Evolutionary conservation across 2,329 filamentous ascomycete genomes (phyloP).

Genomic region (Fonsecaea monophora): DNA sequence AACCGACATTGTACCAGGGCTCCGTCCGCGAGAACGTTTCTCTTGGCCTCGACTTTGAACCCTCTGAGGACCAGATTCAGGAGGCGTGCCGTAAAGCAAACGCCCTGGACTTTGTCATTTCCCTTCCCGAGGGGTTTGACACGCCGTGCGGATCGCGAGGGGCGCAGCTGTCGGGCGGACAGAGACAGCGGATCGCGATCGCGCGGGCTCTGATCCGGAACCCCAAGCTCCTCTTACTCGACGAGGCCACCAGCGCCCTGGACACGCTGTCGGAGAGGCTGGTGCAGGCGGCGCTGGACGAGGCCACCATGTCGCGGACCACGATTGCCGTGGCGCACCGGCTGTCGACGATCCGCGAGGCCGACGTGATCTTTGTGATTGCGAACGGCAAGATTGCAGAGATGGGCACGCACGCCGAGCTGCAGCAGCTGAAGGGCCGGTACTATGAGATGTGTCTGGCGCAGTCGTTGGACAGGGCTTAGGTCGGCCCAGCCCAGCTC

Average conservation of each 20-base stretch:
- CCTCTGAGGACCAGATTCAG: slow-evolving; percentile 44
- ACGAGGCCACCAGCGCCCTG: slow-evolving; percentile 53
- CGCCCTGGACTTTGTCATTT: slow-evolving; percentile 48
- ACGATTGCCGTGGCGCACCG: slow-evolving; percentile 49
- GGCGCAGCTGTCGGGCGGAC: slow-evolving; percentile 49
- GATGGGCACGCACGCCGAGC: slow-evolving; percentile 50
- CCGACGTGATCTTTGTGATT: slow-evolving; percentile 51
- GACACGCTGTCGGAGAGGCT: slow-evolving; percentile 49
- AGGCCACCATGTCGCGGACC: slow-evolving; percentile 43
- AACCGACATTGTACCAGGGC: slow-evolving; percentile 74
- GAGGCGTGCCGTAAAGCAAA: slow-evolving; percentile 48
- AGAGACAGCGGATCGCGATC: slow-evolving; percentile 53
- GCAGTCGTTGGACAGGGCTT: slow-evolving; percentile 39
- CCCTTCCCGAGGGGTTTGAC: slow-evolving; percentile 48
- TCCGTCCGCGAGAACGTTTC: slow-evolving; percentile 73
- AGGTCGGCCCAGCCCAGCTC: background rate
- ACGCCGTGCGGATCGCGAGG: slow-evolving; percentile 47
- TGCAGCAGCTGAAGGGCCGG: slow-evolving; percentile 49
- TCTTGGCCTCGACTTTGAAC: slow-evolving; percentile 54
- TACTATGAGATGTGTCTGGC: slow-evolving; percentile 48
- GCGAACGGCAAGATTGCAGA: slow-evolving; percentile 50
- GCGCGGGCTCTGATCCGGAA: slow-evolving; percentile 51
- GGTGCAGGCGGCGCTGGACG: slow-evolving; percentile 45
- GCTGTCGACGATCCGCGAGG: slow-evolving; percentile 48
- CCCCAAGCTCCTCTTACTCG: slow-evolving; percentile 47